A percentile compares a stretch with the other conserved stretches of the same genome.
Conservation (phyloP, 2,329 filamentous ascomycete genomes). For the Ceratocystis colombiana region DNA sequence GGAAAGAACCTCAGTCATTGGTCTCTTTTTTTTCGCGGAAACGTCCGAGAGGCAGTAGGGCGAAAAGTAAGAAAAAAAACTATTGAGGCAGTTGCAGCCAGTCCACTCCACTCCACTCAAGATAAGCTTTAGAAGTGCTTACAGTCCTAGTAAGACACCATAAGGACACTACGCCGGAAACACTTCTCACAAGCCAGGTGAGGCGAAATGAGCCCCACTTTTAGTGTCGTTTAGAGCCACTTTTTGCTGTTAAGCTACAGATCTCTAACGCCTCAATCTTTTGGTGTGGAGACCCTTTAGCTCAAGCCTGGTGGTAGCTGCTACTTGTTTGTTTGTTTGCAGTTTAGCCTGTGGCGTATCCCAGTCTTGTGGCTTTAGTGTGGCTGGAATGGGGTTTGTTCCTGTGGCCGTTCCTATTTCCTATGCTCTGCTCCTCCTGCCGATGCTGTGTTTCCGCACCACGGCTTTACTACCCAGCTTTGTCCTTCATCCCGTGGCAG, state of each 20-base stretch:
- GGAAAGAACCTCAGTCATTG: not conserved
- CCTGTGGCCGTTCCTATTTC: no score
- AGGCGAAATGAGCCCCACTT: slow-evolving; percentile 8
- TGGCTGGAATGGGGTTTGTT: not conserved
- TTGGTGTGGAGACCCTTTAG: slow-evolving; percentile 6
- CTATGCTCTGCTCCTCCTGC: no score
- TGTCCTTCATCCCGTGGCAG: not conserved
- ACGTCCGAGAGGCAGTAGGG: no score
- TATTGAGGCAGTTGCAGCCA: not conserved
- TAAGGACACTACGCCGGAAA: not conserved
- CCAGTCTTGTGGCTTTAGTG: not conserved
- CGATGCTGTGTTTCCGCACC: not conserved
- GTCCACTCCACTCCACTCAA: not conserved
- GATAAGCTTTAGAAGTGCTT: not conserved
- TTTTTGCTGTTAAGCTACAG: slow-evolving; percentile 3
- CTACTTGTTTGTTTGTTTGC: not conserved
- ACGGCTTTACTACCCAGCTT: not conserved
- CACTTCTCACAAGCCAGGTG: not conserved
- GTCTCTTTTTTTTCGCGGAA: no score
- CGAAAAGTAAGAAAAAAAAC: not conserved
- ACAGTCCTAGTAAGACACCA: not conserved
- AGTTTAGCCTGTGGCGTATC: not conserved
- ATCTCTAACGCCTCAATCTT: not conserved
- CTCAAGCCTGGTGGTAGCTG: not conserved
- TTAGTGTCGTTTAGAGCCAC: slow-evolving; percentile 5